Base-by-base conservation (phyloP, 176 grass and related monocot genomes). In the Avena insularis region DNA sequence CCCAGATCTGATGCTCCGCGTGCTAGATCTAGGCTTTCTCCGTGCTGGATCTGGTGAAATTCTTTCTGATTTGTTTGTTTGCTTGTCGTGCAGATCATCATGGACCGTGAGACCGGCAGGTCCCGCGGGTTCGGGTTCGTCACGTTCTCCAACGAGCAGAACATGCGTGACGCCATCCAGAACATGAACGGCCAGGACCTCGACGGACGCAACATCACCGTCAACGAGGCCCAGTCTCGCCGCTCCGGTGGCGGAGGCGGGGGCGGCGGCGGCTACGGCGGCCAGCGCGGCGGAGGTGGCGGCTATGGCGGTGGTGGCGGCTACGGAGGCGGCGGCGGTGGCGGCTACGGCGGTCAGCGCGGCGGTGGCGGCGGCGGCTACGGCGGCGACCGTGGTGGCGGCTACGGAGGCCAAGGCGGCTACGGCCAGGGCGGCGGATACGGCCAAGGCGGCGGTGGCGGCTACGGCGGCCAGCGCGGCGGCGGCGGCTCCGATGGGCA, bases 211-310 rank as follows among this genome's bases (percentile, higher is more conserved):
- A 93, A 21, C 83, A 99, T 96, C 94, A 99, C 94, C 77, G 90
- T 99, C 87, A 99, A 99, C 62, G 90, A 99, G 87, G 97, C 97
- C 59, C 97, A 94, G 85, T 96, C 92, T 9, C 94, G 94, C 77
- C 72, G 89, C 35, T 77, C 36, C 20, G 74, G 91, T 0, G 91
- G 90, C 0, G 90, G 92, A 0, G 93, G 93, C 40, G 40, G 40
- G 0, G 40, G 40, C 8, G 91, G 91, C 9, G 85, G 82, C 12
- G 83, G 86, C 7, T 67, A 67, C 64, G 64, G 64, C 14, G 65
- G 65, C 65, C 29, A 68, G 13, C 64, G 35, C 65, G 66, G 80
- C 20, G 95, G 82, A 1, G 38, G 83, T 0, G 82, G 81, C 2
- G 66, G 54, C 54, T 17, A 19, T 5, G 54, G 54, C 54, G 1